Evolutionary conservation across 2,329 filamentous ascomycete genomes (phyloP), one percentile per base, ranked within the genome.

Genomic region (Diaporthe vaccinii): DNA sequence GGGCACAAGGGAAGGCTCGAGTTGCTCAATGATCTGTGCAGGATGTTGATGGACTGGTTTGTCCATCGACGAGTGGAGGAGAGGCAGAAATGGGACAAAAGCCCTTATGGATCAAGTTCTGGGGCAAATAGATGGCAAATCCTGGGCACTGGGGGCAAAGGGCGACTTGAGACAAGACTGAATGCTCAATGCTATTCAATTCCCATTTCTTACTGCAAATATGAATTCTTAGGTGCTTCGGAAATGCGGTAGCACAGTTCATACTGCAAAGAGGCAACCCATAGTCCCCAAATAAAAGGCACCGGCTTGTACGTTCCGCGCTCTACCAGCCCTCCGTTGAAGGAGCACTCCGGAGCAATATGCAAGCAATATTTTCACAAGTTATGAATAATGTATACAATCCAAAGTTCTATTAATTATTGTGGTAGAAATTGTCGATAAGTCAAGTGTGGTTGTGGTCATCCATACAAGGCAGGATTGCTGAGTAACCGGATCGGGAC

Each of bases 11-110:
- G 12, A 41, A 55, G 49, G n/a, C 49, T 69, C 10, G 51, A 22
- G n/a, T 31, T 57, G 49, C 51, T 70, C 4, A 57, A 10, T 31
- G 34, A 7, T 44, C 67, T n/a, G 8, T 44, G 20, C 34, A 28
- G 36, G 36, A 44, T 44, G 67, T n/a, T 70, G 49, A 57, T 57
- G 49, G n/a, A 44, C 10, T 70, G 67, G 67, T 70, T 70, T 22
- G 67, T 57, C 39, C 17, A 28, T 9, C n/a, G 51, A n/a, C 34
- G 17, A 44, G 67, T 15, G 25, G 34, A 70, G 10, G 51, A 57
- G 49, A 20, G 4, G 36, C n/a, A 55, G 20, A 14, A 25, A 2
- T 41, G 67, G 67, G 67, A 70, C 34, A 8, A 57, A 44, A 46
- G 34, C 31, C 17, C 34, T 57, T n/a, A n/a, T 70, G 25, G 49